These are phyloP conservation scores for Hymenoscyphus scutula DNA, from an alignment of 2,329 filamentous ascomycete genomes.

Conservation along the genomic window DNA sequence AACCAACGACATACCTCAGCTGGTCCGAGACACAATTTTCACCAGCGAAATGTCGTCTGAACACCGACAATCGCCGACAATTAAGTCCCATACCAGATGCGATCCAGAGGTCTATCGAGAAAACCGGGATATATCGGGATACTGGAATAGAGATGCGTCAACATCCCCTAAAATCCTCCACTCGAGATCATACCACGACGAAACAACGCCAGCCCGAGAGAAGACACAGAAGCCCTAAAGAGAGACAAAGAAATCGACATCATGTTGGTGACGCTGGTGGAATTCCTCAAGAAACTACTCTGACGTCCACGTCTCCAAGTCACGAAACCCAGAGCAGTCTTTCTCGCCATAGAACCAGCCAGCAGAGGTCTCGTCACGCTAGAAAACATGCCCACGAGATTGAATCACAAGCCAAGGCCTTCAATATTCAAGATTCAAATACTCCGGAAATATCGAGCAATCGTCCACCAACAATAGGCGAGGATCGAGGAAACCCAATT, in stretches of 20 bases:
- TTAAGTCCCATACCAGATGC: constrained; percentile 28
- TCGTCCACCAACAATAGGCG: neutral
- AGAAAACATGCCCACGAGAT: neutral
- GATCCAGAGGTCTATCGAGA: constrained; percentile 25
- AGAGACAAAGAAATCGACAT: neutral
- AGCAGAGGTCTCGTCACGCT: neutral
- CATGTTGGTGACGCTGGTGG: neutral
- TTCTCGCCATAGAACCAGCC: neutral
- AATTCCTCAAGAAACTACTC: neutral
- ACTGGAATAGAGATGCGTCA: constrained; percentile 26
- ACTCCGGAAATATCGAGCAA: neutral
- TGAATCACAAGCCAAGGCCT: neutral
- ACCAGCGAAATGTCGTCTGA: constrained; percentile 9
- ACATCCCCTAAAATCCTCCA: neutral
- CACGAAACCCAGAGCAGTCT: neutral
- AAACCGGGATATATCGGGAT: constrained; percentile 31
- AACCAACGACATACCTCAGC: constrained; percentile 24
- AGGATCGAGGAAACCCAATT: constrained; percentile 1
- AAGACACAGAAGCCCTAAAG: neutral
- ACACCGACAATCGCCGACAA: neutral
- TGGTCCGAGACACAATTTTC: constrained; percentile 33
- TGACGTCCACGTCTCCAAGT: neutral
- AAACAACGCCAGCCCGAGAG: neutral
- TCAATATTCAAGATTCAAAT: neutral
- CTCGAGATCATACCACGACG: neutral